Evolutionary conservation across 768 basidiomycete species (phyloP), one percentile per base, ranked within the genome.

Genomic region (Pleurotus pulmonarius): DNA sequence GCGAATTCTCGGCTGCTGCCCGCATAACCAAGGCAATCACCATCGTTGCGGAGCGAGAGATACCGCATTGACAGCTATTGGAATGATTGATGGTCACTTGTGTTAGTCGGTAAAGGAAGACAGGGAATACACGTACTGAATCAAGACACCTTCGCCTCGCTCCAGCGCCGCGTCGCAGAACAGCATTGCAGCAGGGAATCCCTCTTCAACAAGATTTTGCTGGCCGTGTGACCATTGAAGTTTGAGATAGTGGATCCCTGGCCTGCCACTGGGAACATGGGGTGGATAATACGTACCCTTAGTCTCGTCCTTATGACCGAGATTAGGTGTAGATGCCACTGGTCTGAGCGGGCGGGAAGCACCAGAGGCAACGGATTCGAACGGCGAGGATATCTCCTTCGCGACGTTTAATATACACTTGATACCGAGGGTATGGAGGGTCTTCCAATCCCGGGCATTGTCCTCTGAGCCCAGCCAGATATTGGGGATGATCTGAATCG

Each of bases 191-290:
- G 76, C 79, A 49, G 83, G 83, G 70, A 94, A 93, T 47, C 92
- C 92, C 40, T 82, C 73, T 2, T 83, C 71, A 61, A 93, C 91
- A 39, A 96, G 83, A 68, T 96, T 88, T 56, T 88, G 80, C 71
- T 95, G 91, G n/a, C 94, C 94, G 67, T 96, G 94, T 20, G 92
- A 94, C 94, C 94, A 96, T 51, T 81, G 80, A 24, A 95, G 82
- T 69, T 92, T 93, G 71, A 93, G 86, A 67, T 95, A 94, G 69
- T 92, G 84, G 80, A 94, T 83, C 15, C 78, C 78, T 0, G 92
- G 91, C 61, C 90, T 80, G 55, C 89, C 91, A 48, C 75, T 84
- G 37, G 81, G 73, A 7, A 82, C 65, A 68, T 92, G 82, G 2
- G 90, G 77, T 11, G 87, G 83, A 63, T 86, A 83, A 67, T 85